These are phyloP conservation scores for Penicillium steckii DNA, from an alignment of 495 filamentous ascomycete species.

Conservation along the genomic window DNA sequence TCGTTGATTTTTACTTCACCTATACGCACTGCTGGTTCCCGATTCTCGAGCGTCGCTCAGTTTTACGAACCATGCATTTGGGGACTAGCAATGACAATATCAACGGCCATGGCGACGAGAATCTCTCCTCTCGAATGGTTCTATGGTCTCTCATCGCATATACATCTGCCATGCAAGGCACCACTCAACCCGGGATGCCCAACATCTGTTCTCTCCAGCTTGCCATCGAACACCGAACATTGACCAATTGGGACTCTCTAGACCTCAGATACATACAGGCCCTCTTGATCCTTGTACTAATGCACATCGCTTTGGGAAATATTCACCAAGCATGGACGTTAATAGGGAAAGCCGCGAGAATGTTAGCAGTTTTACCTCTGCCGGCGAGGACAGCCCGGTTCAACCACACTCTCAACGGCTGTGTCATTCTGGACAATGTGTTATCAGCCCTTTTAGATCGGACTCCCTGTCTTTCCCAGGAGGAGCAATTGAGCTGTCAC, in stretches of 20 bases:
- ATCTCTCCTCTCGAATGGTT: constrained; percentile 19
- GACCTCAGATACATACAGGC: constrained; percentile 54
- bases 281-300: constrained; percentile 50
- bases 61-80: constrained; percentile 35
- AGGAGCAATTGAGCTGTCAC: constrained; percentile 6
- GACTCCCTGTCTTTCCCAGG: constrained; percentile 9
- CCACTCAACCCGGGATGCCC: not conserved
- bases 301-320: constrained; percentile 46
- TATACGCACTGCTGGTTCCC: constrained; percentile 67
- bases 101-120: not conserved
- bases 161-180: constrained; percentile 4
- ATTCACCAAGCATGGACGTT: constrained; percentile 47
- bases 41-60: constrained; percentile 58
- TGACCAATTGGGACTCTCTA: constrained; percentile 27
- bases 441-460: constrained; percentile 10
- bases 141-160: constrained; percentile 24
- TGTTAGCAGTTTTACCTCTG: constrained; percentile 29
- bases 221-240: constrained; percentile 7
- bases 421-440: constrained; percentile 22
- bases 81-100: not conserved
- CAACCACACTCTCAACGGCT: constrained; percentile 22
- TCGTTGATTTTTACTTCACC: constrained; percentile 63
- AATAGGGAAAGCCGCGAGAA: constrained; percentile 49
- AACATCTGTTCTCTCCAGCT: constrained; percentile 4
- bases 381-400: constrained; percentile 8